Evolutionary conservation across 2,329 filamentous ascomycete species (phyloP), one percentile per base, ranked within the genome.

Genomic region (Stachybotrys chlorohalonatus): DNA sequence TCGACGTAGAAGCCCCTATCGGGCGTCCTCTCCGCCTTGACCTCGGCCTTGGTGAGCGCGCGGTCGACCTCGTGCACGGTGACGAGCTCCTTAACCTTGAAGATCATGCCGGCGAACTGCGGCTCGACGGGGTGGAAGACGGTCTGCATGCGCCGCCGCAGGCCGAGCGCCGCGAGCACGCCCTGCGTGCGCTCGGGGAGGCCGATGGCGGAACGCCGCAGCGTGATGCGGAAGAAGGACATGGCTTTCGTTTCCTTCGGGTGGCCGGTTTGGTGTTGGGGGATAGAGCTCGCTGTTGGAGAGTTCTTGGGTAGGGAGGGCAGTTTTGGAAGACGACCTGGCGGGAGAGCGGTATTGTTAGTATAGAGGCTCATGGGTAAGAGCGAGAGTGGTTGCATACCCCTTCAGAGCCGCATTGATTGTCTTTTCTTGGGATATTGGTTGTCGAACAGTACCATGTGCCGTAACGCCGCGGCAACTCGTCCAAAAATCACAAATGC

Each of bases 71-170:
- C 91, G 61, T 84, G 77, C 42, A 96, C 90, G 53, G 83, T 79
- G 49, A 96, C 89, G 59, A 96, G 77, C 74, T 96, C 92, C 77
- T 96, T 96, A 63, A 96, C 90, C 72, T 87, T 87, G 79, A 96
- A 87, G 66, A 96, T 90, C 76, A 95, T 90, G 68, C 92, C 92
- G 9, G 92, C 92, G 58, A 90, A 84, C 62, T 90, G 85, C 47
- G 85, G 83, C 58, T 82, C 82, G 58, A 95, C 90, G 45, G 89
- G 88, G 72, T 95, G 87, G 78, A 95, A 96, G 65, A 96, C 92
- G 53, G 89, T 93, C 66, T 85, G 85, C 80, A 86, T 85, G 65
- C 92, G 88, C 70, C 88, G 89, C 64, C 86, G 88, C 59, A 96
- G 83, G 55, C 92, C 92, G 57, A 96, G 87, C 16, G 92, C 89